These are phyloP conservation scores for Anisodus acutangulus DNA, from an alignment of 257 asterid species.

Conservation along the genomic window DNA sequence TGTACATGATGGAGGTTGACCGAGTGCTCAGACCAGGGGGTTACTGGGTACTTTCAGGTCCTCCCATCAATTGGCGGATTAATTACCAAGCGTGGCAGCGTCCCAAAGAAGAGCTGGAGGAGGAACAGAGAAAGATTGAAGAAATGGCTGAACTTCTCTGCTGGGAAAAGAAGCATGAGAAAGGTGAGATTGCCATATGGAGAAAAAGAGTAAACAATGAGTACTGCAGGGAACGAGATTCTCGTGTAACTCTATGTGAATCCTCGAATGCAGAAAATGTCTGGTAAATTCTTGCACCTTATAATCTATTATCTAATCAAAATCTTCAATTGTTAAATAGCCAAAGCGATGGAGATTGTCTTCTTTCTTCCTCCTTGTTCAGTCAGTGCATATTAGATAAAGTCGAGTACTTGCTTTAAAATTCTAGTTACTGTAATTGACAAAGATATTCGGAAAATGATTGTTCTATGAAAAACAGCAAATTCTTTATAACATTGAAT, in stretches of 20 bases:
- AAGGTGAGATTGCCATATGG: constrained; percentile 52
- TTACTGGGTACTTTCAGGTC: constrained; percentile 56
- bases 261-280: constrained; percentile 37
- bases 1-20: constrained; percentile 50
- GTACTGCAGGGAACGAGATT: constrained; percentile 41
- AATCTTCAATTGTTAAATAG: neutral
- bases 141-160: constrained; percentile 49
- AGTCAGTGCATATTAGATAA: neutral
- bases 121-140: constrained; percentile 49
- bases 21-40: constrained; percentile 58
- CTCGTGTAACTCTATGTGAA: constrained; percentile 40
- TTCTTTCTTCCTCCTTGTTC: neutral
- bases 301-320: neutral
- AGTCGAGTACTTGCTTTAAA: neutral
- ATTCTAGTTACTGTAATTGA: neutral
- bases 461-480: neutral
- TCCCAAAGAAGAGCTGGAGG: constrained; percentile 44
- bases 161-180: constrained; percentile 51
- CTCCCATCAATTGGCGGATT: constrained; percentile 51
- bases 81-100: constrained; percentile 45
- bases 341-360: neutral
- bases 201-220: constrained; percentile 45
- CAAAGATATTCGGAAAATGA: neutral
- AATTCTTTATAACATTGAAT: neutral
- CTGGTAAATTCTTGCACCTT: constrained; percentile 39